Evolutionary conservation across 768 basidiomycete genomes (phyloP), one percentile per base, ranked within the genome.

Genomic region (Hypholoma sublateritium): DNA sequence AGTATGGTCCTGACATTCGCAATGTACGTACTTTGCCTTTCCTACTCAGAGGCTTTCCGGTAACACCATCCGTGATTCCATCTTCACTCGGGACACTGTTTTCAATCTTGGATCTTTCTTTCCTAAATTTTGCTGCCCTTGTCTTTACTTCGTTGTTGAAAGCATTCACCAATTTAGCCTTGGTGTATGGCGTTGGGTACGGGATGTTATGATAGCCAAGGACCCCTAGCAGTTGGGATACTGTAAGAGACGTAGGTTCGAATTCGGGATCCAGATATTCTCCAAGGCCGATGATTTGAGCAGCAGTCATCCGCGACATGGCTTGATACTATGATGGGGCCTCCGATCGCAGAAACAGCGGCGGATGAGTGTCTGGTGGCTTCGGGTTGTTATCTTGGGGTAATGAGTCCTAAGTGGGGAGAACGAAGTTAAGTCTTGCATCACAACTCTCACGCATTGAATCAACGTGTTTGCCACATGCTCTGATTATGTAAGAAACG

Each of bases 201-300:
- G 77, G 79, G 67, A 93, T 74, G 61, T 88, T 86, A 71, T 94
- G 92, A 66, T 84, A 88, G 41, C 84, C 82, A 55, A 94, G 78
- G 32, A 94, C 75, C 44, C 90, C 91, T 11, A 90, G 79, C 5
- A 94, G 77, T 65, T 93, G 90, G n/a, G 90, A 81, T 24, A 93
- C 83, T 0, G 91, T 94, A 53, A 94, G 80, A 2, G 80, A 72
- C 1, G 80, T 59, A 16, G 93, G 85, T 62, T 94, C 86, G 54
- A 93, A 94, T 66, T 88, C 84, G 9, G 84, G 81, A 58, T 90
- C 80, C 58, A 94, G 84, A 70, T 94, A 94, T 70, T 89, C 83
- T 65, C 90, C 93, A 32, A 80, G 72, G 19, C 70, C 77, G 63
- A 94, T 87, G 53, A 94, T 76, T 70, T 94, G 86, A 2, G 88